Evolutionary conservation across 768 basidiomycete genomes (phyloP), one percentile per base, ranked within the genome.

Genomic region (Dictyophora rubrovolvata): DNA sequence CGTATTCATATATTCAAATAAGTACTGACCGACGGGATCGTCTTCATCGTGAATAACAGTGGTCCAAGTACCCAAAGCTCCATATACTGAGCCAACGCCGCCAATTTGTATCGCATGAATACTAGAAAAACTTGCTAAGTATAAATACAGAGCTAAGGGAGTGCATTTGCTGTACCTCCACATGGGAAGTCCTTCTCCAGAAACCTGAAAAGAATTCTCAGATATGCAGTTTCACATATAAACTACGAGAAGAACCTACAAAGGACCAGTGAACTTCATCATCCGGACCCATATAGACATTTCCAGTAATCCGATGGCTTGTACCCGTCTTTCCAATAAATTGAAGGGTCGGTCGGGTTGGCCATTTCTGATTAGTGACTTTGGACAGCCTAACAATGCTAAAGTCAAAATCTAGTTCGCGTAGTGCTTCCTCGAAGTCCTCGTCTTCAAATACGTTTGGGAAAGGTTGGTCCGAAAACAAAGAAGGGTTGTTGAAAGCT

Each of bases 81-180:
- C 86, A 66, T 72, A 82, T 8, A 70, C 69, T 3, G 86, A 86
- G 16, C 81, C 76, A 17, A 84, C 63, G 0, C 75, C 79, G 16
- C 87, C 85, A 14, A 87, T 60, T 58, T 85, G 82, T 20, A 87
- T 69, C 35, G 77, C 85, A 37, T 81, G 76, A n/a, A 78, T 82
- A 53, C 57, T 59, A 49, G 23, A 28, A 16, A 48, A 51, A 10
- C n/a, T n/a, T 2, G 42, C 7, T 21, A 16, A 37, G 20, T 35
- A 10, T 1, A 53, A 28, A 18, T n/a, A 23, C 11, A 59, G 18
- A 12, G 23, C 11, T 20, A 12, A n/a, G 22, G 28, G 10, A 58
- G 37, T n/a, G 5, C 18, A 4, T 22, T 5, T 20, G 28, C 23
- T 21, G n/a, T 59, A 53, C 57, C 57, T 59, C 50, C 50, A 53